Percentiles rank a stretch among this genome's conserved stretches.
Evolutionary conservation across 2,329 filamentous ascomycete genomes (phyloP).

Genomic region (Blastomyces emzantsi): DNA sequence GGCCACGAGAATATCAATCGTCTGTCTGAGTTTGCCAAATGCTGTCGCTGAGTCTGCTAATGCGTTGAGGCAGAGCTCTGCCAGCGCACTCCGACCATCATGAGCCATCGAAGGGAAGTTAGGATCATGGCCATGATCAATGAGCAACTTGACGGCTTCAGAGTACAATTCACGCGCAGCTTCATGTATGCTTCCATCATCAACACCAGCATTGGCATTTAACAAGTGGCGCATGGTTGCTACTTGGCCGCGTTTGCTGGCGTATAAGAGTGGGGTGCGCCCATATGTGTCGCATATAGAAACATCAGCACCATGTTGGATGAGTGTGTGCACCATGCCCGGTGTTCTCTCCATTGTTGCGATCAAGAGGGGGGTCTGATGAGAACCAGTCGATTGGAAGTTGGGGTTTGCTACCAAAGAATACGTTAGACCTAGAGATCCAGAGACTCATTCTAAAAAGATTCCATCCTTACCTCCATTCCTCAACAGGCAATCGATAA

Average conservation of each 20-base stretch:
- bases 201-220: conserved; percentile 47
- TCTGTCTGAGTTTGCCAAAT: conserved; percentile 42
- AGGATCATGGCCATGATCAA: conserved; percentile 52
- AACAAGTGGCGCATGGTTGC: conserved; percentile 46
- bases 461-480: conserved; percentile 28
- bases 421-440: conserved; percentile 14
- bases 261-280: conserved; percentile 53
- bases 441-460: not conserved
- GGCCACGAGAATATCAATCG: conserved; percentile 50
- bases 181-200: conserved; percentile 60
- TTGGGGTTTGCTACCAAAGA: conserved; percentile 45
- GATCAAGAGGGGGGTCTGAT: conserved; percentile 51
- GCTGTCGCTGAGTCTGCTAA: conserved; percentile 37
- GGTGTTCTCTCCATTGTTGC: conserved; percentile 48
- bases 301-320: conserved; percentile 52
- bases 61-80: conserved; percentile 53
- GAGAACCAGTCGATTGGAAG: conserved; percentile 44
- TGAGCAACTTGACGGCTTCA: conserved; percentile 47
- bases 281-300: conserved; percentile 50
- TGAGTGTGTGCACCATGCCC: conserved; percentile 50
- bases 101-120: conserved; percentile 58
- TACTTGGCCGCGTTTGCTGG: conserved; percentile 47
- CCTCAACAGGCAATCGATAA: conserved; percentile 51
- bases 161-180: conserved; percentile 53
- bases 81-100: conserved; percentile 53